Conservation (phyloP, 2,329 filamentous ascomycete genomes). For the Penicillium sp. region DNA sequence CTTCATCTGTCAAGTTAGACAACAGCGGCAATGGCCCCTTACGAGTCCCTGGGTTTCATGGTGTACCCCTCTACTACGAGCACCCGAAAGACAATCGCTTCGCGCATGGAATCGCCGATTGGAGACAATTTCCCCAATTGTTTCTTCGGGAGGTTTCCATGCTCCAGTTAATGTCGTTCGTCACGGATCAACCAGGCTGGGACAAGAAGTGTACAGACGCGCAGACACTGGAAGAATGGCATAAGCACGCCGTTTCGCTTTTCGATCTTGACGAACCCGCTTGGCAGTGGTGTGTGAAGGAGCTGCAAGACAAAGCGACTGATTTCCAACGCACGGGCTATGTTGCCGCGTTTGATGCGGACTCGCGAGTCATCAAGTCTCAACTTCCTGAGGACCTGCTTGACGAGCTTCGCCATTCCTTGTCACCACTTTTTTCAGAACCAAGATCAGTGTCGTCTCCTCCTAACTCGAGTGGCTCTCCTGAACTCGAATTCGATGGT, state of each 20-base stretch:
- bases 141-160: constrained; percentile 7
- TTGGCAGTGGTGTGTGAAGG: constrained; percentile 17
- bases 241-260: constrained; percentile 9
- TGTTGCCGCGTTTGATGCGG: constrained; percentile 12
- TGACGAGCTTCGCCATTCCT: constrained; percentile 8
- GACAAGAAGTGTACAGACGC: constrained; percentile 11
- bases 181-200: constrained; percentile 12
- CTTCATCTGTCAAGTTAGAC: constrained; percentile 9
- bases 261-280: constrained; percentile 12
- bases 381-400: constrained; percentile 9
- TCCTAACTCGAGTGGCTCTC: background rate
- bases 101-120: constrained; percentile 14
- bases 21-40: constrained; percentile 12
- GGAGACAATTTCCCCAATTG: constrained; percentile 9
- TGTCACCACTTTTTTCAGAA: constrained; percentile 11
- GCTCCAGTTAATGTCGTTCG: constrained; percentile 13
- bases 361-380: constrained; percentile 12
- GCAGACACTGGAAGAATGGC: constrained; percentile 12
- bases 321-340: constrained; percentile 14
- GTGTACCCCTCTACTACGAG: constrained; percentile 9
- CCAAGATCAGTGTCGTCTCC: background rate
- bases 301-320: constrained; percentile 9
- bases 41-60: constrained; percentile 13
- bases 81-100: constrained; percentile 13
- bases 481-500: background rate